Evolutionary conservation across 2,329 filamentous ascomycete genomes (phyloP).

Genomic region (Escovopsis sp.): DNA sequence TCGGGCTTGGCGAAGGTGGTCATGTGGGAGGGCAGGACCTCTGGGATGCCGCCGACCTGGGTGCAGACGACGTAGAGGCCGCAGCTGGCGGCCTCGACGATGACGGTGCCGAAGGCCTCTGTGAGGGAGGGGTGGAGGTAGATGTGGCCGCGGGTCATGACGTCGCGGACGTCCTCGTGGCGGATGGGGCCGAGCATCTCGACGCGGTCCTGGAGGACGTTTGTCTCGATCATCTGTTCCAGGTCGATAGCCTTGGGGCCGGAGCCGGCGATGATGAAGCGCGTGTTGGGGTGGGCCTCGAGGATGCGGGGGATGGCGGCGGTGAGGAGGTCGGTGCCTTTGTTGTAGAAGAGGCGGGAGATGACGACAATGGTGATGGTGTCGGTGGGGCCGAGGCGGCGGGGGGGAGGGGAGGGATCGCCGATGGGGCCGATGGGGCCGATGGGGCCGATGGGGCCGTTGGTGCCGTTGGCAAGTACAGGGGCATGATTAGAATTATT

Average conservation of each 20-base stretch:
- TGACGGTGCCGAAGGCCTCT: conserved; percentile 93
- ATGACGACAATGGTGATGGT: conserved; percentile 94
- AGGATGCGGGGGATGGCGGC: conserved; percentile 89
- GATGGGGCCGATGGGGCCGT: too few species aligned
- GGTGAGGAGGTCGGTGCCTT: conserved; percentile 92
- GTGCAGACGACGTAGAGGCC: conserved; percentile 95
- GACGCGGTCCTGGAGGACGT: conserved; percentile 84
- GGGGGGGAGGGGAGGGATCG: conserved; percentile 41
- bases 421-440: conserved; percentile 21
- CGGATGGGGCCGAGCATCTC: conserved; percentile 83
- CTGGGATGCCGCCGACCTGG: conserved; percentile 88
- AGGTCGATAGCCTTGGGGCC: conserved; percentile 95
- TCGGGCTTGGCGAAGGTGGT: conserved; percentile 94
- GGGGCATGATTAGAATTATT: too few species aligned
- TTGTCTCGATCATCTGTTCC: conserved; percentile 94
- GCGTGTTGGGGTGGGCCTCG: conserved; percentile 76
- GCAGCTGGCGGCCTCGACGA: conserved; percentile 92
- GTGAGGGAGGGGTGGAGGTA: conserved; percentile 92
- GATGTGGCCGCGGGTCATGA: conserved; percentile 94
- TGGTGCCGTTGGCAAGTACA: too few species aligned
- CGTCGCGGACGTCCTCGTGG: conserved; percentile 91
- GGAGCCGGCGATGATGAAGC: conserved; percentile 91
- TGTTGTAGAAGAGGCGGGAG: conserved; percentile 95
- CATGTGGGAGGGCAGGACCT: conserved; percentile 92
- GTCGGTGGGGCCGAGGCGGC: conserved; percentile 64